Evolutionary conservation across 768 basidiomycete species (phyloP), one percentile per base, ranked within the genome.

Genomic region (Collybia sp.): DNA sequence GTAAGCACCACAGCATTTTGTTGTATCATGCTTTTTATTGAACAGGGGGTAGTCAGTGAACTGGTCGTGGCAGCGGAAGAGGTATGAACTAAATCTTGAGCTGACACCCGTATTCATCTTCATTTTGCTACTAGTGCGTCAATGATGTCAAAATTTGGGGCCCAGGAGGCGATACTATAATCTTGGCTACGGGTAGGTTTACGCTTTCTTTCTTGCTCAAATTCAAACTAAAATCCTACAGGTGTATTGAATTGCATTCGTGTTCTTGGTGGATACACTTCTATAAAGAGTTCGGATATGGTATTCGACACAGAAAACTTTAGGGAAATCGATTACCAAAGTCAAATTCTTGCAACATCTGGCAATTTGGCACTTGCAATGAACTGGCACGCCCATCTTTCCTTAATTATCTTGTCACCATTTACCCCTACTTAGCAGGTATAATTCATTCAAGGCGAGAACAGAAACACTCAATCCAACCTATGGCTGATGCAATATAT

Each of bases 171-270:
- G 79, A 83, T 49, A 66, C 75, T 18, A 65, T 69, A 5, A 71
- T 79, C 5, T 63, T 84, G 20, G 76, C 76, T 1, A 75, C 69
- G 50, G 78, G 82, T 82, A 59, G 11, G 66, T 57, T 34, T 11
- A 41, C 45, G n/a, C 33, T 12, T 15, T 30, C 30, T 44, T 30
- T 49, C 16, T 35, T 35, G 17, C 37, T n/a, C n/a, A n/a, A 33
- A 5, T 43, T 34, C 30, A 34, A 19, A 45, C 18, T 15, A 48
- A 5, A 45, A 40, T 40, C 12, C 30, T 30, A 9, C 41, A 80
- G 82, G 74, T 34, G 62, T 79, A n/a, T 57, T 84, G 36, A 85
- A 80, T 48, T 82, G 77, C 49, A 71, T 85, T 43, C 79, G 83
- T 32, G 83, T 78, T 2, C 61, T 85, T 12, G 80, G 77, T 11